A percentile compares a stretch with the other conserved stretches of the same genome.
Evolutionary conservation across 257 asterid genomes (phyloP).

Genomic region (Gentiana straminea): DNA sequence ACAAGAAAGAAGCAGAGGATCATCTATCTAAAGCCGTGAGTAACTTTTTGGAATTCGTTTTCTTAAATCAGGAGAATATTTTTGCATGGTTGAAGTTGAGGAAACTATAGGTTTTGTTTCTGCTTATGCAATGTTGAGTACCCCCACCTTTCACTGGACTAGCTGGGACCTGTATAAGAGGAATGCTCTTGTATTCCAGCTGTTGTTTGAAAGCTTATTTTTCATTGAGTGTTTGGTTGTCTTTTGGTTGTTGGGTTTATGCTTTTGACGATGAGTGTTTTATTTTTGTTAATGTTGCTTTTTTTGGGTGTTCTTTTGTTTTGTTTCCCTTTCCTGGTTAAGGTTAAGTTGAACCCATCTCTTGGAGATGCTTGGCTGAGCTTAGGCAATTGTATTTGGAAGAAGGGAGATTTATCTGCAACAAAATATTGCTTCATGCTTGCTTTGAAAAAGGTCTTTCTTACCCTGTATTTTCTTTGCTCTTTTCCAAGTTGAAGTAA

Average conservation of each 20-base stretch:
- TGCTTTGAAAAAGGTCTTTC: conserved; percentile 75
- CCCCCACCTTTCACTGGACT: too few relatives aligned
- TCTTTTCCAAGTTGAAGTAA: background rate
- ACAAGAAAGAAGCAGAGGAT: conserved; percentile 88
- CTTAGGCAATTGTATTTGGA: conserved; percentile 94
- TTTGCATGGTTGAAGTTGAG: too few relatives aligned
- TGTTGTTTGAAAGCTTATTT: too few relatives aligned
- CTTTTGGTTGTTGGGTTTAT: background rate
- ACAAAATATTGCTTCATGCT: conserved; percentile 79
- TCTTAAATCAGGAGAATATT: background rate
- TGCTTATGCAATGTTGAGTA: background rate
- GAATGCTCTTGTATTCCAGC: too few relatives aligned
- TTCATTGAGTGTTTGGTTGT: background rate
- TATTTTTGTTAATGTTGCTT: background rate
- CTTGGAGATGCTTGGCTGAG: conserved; percentile 86
- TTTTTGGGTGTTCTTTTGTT: background rate
- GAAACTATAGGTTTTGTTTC: background rate
- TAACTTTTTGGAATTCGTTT: background rate
- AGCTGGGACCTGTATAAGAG: too few relatives aligned
- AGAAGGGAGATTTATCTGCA: conserved; percentile 73
- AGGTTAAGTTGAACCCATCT: conserved; percentile 93
- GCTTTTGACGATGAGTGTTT: background rate
- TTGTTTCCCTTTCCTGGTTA: conserved; percentile 5
- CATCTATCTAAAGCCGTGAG: conserved; percentile 94
- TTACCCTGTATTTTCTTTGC: conserved; percentile 7